A percentile compares a stretch with the other conserved stretches of the same genome.
phyloP scores from a whole-genome alignment of 768 basidiomycete species.

The Chlorophyllum brunneum region DNA sequence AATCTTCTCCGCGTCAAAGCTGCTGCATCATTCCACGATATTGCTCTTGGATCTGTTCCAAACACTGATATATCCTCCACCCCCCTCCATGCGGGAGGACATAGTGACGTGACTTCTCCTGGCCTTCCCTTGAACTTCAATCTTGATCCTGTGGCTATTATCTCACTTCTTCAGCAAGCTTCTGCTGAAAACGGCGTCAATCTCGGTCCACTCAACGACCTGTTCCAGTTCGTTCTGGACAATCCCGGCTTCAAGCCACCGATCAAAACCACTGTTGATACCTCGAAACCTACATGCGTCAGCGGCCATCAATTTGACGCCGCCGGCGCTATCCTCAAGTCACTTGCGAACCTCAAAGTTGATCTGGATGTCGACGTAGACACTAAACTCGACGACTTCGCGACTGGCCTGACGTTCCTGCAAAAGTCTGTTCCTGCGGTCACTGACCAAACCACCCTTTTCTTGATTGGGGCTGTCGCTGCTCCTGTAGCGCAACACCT shows the following conservation, averaged over 20 bases:
- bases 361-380: constrained; percentile 50
- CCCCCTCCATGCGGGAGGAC: constrained; percentile 59
- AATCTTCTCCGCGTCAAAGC: constrained; percentile 55
- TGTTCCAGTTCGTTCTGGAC: constrained; percentile 51
- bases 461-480: constrained; percentile 69
- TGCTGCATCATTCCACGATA: constrained; percentile 48
- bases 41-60: constrained; percentile 58
- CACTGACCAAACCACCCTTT: constrained; percentile 59
- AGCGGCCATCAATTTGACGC: constrained; percentile 69
- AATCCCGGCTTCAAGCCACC: constrained; percentile 50
- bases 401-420: constrained; percentile 52
- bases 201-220: constrained; percentile 52
- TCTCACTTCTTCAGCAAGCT: constrained; percentile 47
- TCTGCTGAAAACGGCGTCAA: constrained; percentile 52
- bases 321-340: constrained; percentile 55
- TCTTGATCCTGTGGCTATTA: constrained; percentile 56
- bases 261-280: constrained; percentile 54
- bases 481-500: constrained; percentile 63
- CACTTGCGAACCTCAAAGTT: constrained; percentile 56
- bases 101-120: constrained; percentile 53
- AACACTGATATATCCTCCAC: constrained; percentile 48
- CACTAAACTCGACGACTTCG: constrained; percentile 62
- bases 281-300: constrained; percentile 49
- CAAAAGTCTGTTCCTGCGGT: constrained; percentile 54
- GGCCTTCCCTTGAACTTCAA: constrained; percentile 61